A percentile compares a stretch with the other conserved stretches of the same genome.
Evolutionary conservation across 202 grass and related monocot genomes (phyloP).

Genomic region (Panicum virgatum): DNA sequence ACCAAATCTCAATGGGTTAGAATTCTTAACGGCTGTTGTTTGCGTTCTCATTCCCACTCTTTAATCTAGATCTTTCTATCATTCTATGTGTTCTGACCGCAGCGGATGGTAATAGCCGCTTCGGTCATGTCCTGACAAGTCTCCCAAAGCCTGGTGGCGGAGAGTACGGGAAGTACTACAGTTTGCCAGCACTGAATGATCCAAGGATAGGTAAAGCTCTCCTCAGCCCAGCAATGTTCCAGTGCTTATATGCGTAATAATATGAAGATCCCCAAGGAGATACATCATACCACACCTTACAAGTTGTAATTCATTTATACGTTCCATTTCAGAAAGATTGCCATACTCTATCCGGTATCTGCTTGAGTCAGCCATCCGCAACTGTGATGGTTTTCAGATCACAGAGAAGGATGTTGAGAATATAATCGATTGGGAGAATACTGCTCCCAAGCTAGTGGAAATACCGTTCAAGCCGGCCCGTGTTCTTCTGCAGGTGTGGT

Average conservation of each 20-base stretch:
- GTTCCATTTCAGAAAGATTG: conserved; percentile 64
- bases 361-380: conserved; percentile 83
- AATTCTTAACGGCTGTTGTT: not conserved
- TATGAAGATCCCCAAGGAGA: not conserved
- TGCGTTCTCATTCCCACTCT: not conserved
- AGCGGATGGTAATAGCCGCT: not conserved
- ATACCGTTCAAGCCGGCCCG: conserved; percentile 94
- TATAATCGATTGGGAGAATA: conserved; percentile 94
- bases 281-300: not conserved
- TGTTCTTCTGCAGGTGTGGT: conserved; percentile 85
- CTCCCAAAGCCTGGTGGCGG: conserved; percentile 5
- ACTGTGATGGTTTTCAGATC: conserved; percentile 86
- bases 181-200: conserved; percentile 68
- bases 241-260: not conserved
- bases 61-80: not conserved
- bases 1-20: not conserved
- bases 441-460: conserved; percentile 78
- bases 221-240: not conserved
- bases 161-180: conserved; percentile 72
- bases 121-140: conserved; percentile 10
- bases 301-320: not conserved
- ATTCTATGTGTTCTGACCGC: not conserved
- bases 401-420: conserved; percentile 85
- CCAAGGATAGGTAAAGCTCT: conserved; percentile 73
- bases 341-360: conserved; percentile 86